phyloP scores from a whole-genome alignment of 1,139 yeast species.

The Arxiozyma telluris region DNA sequence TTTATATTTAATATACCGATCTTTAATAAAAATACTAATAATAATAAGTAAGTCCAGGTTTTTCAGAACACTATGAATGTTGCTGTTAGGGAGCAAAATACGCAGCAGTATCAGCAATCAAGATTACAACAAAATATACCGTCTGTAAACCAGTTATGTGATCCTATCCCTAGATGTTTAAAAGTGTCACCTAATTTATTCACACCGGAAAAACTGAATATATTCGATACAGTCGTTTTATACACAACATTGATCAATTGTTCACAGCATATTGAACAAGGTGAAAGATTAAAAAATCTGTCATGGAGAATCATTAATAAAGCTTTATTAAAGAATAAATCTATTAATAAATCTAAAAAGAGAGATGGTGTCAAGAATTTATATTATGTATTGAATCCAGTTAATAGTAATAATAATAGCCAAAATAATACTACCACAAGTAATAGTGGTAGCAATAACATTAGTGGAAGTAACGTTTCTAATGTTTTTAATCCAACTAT shows the following conservation, averaged over 20 bases:
- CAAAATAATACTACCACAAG: slow-evolving; percentile 3
- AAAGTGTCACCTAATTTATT: slow-evolving; percentile 29
- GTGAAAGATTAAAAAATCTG: slow-evolving; percentile 28
- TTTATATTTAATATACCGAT: too few species aligned
- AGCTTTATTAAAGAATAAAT: slow-evolving; percentile 22
- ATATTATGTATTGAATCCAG: slow-evolving; percentile 25
- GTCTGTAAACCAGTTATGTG: not conserved
- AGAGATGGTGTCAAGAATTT: slow-evolving; percentile 30
- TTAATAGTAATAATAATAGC: not conserved
- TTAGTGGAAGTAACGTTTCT: not conserved
- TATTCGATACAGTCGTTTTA: slow-evolving; percentile 26
- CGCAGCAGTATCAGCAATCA: not conserved
- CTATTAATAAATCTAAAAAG: slow-evolving; percentile 26
- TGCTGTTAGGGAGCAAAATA: not conserved
- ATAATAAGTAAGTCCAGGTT: too few species aligned
- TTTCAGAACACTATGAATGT: not conserved
- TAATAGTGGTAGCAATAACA: too few species aligned
- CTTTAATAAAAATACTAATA: too few species aligned
- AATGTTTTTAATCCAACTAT: not conserved
- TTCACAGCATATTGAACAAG: slow-evolving; percentile 24
- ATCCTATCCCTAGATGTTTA: slow-evolving; percentile 12
- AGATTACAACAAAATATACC: not conserved
- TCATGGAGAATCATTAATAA: slow-evolving; percentile 30
- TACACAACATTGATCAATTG: slow-evolving; percentile 25
- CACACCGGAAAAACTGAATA: slow-evolving; percentile 26